Evolutionary conservation across 2,329 filamentous ascomycete species (phyloP).

Genomic region (Penicillium sp.): DNA sequence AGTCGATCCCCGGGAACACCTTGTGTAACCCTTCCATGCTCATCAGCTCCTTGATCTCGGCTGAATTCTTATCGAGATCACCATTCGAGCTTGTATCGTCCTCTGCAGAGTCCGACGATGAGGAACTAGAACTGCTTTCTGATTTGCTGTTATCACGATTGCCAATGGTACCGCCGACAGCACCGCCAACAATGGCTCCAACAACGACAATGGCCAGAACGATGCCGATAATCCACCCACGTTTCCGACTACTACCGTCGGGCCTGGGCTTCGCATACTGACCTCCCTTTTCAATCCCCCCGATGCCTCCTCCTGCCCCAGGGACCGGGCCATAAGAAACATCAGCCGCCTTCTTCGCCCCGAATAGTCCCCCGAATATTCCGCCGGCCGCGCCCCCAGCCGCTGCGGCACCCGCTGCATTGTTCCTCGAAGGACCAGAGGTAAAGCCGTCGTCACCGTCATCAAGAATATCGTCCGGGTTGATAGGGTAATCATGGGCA

Average conservation of each 20-base stretch:
- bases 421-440: conserved; percentile 37
- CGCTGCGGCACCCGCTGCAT: conserved; percentile 46
- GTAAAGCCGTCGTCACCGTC: conserved; percentile 86
- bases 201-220: conserved; percentile 69
- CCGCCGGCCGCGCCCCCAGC: conserved; percentile 52
- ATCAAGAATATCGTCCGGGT: conserved; percentile 81
- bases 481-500: conserved; percentile 61
- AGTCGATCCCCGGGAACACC: conserved; percentile 94
- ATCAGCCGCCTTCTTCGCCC: conserved; percentile 47
- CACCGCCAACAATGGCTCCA: conserved; percentile 73
- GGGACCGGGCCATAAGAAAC: conserved; percentile 63
- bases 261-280: conserved; percentile 65
- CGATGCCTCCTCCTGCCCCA: conserved; percentile 30
- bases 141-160: conserved; percentile 46
- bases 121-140: conserved; percentile 36
- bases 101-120: conserved; percentile 41
- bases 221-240: conserved; percentile 71
- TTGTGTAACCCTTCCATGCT: conserved; percentile 84
- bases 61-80: conserved; percentile 72
- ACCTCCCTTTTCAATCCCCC: conserved; percentile 61
- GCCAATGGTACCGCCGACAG: conserved; percentile 73
- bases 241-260: conserved; percentile 65
- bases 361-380: conserved; percentile 49
- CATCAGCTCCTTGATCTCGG: conserved; percentile 79
- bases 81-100: conserved; percentile 65